Evolutionary conservation across 208 protist genomes (phyloP), one percentile per base, ranked within the genome.

Genomic region (Sergeia podlipaevii): DNA sequence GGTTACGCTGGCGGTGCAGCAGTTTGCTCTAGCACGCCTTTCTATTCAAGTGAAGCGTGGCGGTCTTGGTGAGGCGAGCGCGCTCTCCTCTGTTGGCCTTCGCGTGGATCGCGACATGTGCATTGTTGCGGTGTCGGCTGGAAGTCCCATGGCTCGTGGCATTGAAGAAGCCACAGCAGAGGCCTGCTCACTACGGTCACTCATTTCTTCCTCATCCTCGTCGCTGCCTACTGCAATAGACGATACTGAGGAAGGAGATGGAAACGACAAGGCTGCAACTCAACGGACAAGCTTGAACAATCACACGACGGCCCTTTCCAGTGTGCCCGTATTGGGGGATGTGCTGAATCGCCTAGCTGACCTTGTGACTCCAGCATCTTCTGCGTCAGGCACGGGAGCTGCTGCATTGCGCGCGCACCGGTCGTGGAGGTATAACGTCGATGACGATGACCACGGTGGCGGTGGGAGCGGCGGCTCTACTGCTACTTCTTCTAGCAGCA

Each of bases 1-100:
- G 0, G 65, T 89, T 17, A 81, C 77, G 39, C 53, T 93, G 24
- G 55, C 68, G 5, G 73, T 93, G 13, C 77, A 72, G 4, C 80
- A 89, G 55, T 77, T 77, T 47, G 58, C 67, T 10, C 70, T 93
- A 32, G 60, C 72, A 24, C 71, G 77, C 4, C 51, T 89, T 10
- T 49, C 70, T 30, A 55, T 79, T 10, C 49, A 30, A 4, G 65
- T 87, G 20, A 46, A 61, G 15, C 74, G 85, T 8, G 61, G 60
- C 23, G 54, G 59, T 20, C 36, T 44, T 0, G 57, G 46, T 18
- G 72, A 74, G 34, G 48, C 41, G 18, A 70, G 42, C 37, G 60
- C 58, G 21, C 29, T 86, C 21, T 60, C 69, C 18, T 68, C 85
- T 0, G 65, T 93, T 1, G 85, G 85, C 0, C 55, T 93, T 30